Conservation (phyloP, 768 basidiomycete genomes). For the Melanogaster broomeanus region DNA sequence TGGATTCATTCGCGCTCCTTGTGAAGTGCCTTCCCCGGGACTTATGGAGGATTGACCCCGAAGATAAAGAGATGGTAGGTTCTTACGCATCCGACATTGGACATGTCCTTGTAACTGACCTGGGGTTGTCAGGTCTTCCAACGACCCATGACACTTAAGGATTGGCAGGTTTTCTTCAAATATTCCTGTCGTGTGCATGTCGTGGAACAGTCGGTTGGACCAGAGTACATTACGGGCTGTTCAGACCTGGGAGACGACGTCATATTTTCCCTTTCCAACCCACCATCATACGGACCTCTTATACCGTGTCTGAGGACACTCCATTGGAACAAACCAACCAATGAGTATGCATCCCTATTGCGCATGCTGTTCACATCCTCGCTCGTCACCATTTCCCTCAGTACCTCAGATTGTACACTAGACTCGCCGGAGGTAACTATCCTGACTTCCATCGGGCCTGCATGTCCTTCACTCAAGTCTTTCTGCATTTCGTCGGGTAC, state of each 20-base stretch:
- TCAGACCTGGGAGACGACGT: too few relatives aligned
- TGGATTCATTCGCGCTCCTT: too few relatives aligned
- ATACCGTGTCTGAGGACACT: too few relatives aligned
- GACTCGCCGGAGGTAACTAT: conserved; percentile 19
- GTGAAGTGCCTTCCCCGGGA: too few relatives aligned
- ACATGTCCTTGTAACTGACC: conserved; percentile 8
- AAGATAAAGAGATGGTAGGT: conserved; percentile 11
- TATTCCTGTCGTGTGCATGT: conserved; percentile 25
- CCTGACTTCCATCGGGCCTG: conserved; percentile 17
- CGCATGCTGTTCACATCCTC: too few relatives aligned
- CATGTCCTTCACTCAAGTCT: conserved; percentile 18
- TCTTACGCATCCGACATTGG: neutral
- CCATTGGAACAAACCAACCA: too few relatives aligned
- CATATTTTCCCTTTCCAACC: too few relatives aligned
- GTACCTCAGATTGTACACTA: conserved; percentile 1
- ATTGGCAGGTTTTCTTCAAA: too few relatives aligned
- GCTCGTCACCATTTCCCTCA: conserved; percentile 17
- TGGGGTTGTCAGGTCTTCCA: conserved; percentile 16
- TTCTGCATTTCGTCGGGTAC: conserved; percentile 7
- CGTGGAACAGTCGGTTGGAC: conserved; percentile 2
- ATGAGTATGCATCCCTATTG: too few relatives aligned
- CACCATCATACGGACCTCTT: too few relatives aligned
- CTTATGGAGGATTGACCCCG: too few relatives aligned
- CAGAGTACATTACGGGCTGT: conserved; percentile 1
- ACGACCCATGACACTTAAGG: conserved; percentile 26